Conservation (phyloP, 2,329 filamentous ascomycete genomes). For the Metarhizium anisopliae region DNA sequence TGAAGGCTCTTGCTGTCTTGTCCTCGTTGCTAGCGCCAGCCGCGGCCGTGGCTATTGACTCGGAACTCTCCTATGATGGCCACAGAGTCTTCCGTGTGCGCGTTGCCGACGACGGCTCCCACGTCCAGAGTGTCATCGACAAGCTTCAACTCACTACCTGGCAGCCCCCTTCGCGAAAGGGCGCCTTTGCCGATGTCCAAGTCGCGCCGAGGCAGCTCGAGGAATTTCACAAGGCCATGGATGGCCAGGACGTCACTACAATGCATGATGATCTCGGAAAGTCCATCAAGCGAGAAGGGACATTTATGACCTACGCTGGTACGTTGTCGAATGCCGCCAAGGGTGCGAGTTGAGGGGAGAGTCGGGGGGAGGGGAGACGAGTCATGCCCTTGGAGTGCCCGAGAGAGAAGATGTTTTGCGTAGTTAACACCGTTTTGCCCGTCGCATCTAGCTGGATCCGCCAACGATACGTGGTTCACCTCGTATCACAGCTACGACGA, state of each 20-base stretch:
- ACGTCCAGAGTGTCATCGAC: conserved; percentile 23
- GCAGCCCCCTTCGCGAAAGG: conserved; percentile 23
- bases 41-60: not conserved
- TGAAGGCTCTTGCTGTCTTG: not conserved
- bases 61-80: conserved; percentile 28
- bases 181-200: conserved; percentile 29
- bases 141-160: conserved; percentile 27
- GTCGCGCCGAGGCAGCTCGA: conserved; percentile 26
- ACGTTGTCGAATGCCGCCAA: not conserved
- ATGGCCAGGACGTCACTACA: conserved; percentile 20
- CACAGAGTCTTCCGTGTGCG: conserved; percentile 35
- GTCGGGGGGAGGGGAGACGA: not conserved
- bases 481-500: conserved; percentile 43
- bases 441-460: conserved; percentile 11
- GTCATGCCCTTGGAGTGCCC: not conserved
- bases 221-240: conserved; percentile 22
- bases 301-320: conserved; percentile 20
- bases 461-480: conserved; percentile 37
- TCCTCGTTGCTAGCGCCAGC: not conserved
- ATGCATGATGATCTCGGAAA: conserved; percentile 32
- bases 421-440: not conserved
- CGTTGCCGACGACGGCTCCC: conserved; percentile 18
- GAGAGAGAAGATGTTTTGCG: no score
- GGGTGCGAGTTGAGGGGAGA: not conserved
- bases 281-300: conserved; percentile 25